Evolutionary conservation across 2,329 filamentous ascomycete genomes (phyloP), one percentile per base, ranked within the genome.

Genomic region (Colletotrichum noveboracense): DNA sequence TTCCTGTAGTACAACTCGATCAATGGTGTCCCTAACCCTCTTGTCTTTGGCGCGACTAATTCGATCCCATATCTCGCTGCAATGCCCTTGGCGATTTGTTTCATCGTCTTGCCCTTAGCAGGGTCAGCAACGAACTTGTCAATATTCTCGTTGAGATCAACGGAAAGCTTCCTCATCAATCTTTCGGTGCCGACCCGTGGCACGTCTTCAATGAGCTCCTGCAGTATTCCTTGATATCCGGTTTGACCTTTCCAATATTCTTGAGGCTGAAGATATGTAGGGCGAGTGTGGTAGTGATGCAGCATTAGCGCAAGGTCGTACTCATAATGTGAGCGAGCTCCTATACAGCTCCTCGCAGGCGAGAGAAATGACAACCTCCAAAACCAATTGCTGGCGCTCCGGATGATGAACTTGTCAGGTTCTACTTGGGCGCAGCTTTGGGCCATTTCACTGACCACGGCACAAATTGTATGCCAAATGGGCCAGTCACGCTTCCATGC

Each of bases 241-340:
- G 24, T 58, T 58, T 0, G 21, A 2, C 55, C 55, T 1, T 58
- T 24, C 55, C 55, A 58, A 9, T 26, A 28, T 0, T 58, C 21
- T 1, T 4, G 0, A 16, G 26, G 21, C 12, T 0, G 26, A 0
- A 28, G 21, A 0, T 0, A 3, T 28, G 5, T 18, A 0, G 13
- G 55, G 24, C n/a, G 55, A 24, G 55, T 58, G 5, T 28, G 26
- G 0, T 28, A 58, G 55, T 58, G 55, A 58, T 58, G 55, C 55
- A 58, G 0, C 55, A 58, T 58, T 0, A 58, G 55, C 0, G 55
- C 55, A 58, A 58, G 55, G 26, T 58, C 24, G 24, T 58, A 58
- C 26, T 58, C 55, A 16, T 16, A 56, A 6, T 26, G 52, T 16
- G 14, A 32, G 12, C 30, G 30, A 32, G 30, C 30, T 13, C 5